Conservation (phyloP, 2,329 filamentous ascomycete species). For the Phaeomoniella chlamydospora region DNA sequence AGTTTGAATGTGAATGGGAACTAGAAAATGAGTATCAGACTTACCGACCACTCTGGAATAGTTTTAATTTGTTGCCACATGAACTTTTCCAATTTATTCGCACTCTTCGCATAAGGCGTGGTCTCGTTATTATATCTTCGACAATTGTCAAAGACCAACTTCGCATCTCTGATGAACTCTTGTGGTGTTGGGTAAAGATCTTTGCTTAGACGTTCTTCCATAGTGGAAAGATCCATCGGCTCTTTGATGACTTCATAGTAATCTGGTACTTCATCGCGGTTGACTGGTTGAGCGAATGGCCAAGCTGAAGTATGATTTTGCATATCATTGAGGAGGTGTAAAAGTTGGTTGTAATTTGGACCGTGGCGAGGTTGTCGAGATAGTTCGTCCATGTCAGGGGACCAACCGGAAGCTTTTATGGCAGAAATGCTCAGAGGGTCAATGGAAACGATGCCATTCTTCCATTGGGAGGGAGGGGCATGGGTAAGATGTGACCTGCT, state of each 20-base stretch:
- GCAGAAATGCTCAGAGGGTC: conserved; percentile 77
- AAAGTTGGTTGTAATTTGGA: conserved; percentile 86
- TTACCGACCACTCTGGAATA: conserved; percentile 77
- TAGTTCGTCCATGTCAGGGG: conserved; percentile 92
- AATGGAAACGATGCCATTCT: conserved; percentile 57
- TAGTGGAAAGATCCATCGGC: conserved; percentile 90
- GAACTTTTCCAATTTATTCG: conserved; percentile 82
- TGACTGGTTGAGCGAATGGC: conserved; percentile 91
- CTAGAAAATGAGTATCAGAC: too few relatives aligned
- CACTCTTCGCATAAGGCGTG: conserved; percentile 88
- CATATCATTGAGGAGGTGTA: conserved; percentile 85
- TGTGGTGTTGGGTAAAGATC: conserved; percentile 85
- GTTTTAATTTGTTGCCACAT: conserved; percentile 91
- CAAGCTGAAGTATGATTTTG: conserved; percentile 88
- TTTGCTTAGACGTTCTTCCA: conserved; percentile 90
- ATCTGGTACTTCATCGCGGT: conserved; percentile 90
- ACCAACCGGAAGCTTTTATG: conserved; percentile 88
- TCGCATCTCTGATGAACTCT: conserved; percentile 80
- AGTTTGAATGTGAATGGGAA: too few relatives aligned
- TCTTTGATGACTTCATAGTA: conserved; percentile 98
- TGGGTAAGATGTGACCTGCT: conserved; percentile 82
- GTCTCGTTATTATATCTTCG: conserved; percentile 92
- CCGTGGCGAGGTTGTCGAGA: conserved; percentile 89
- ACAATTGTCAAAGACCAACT: conserved; percentile 87
- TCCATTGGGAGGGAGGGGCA: conserved; percentile 73